Evolutionary conservation across 305 asterid genomes (phyloP), one percentile per base, ranked within the genome.

Genomic region (Fraxinus sp.): DNA sequence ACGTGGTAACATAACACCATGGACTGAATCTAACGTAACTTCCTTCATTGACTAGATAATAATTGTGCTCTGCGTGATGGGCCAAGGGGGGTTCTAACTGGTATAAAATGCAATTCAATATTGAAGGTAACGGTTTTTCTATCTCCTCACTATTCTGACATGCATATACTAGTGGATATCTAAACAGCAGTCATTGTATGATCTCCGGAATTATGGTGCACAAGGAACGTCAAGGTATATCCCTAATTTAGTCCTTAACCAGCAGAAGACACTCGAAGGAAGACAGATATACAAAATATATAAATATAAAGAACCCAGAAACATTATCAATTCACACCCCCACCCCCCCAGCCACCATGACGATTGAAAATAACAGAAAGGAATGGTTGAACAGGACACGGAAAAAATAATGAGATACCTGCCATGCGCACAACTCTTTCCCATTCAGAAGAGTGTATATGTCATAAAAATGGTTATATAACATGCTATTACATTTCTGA

Each of bases 331-430:
- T 3, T 26, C 30, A 26, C 30, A 26, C 30, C 30, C 75, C 59
- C 80, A 33, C 7, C 3, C 83, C 8, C 8, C 37, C 33, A 1
- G 75, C 18, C 75, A 68, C 75, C 75, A 3, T 10, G 75, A 24
- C 1, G 9, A 77, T 55, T 46, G 84, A 81, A 77, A 39, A 62
- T 22, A 52, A 39, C 43, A 3, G 43, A 70, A 83, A 59, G 73
- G 13, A 79, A 83, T 26, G 72, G 55, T 37, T 37, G 74, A 81
- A 79, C 20, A 64, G 55, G 18, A 32, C 7, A 46, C 32, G 79
- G 46, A 84, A 77, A 75, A 36, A 74, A 74, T 9, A 82, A 82
- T 41, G 82, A 82, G 77, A 82, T 84, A 91, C 94, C 94, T 88
- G 89, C 68, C 72, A 64, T 22, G 33, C 35, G 10, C 33, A 26